Base-by-base conservation (phyloP, 176 grass and related monocot genomes). In the Zizania latifolia region DNA sequence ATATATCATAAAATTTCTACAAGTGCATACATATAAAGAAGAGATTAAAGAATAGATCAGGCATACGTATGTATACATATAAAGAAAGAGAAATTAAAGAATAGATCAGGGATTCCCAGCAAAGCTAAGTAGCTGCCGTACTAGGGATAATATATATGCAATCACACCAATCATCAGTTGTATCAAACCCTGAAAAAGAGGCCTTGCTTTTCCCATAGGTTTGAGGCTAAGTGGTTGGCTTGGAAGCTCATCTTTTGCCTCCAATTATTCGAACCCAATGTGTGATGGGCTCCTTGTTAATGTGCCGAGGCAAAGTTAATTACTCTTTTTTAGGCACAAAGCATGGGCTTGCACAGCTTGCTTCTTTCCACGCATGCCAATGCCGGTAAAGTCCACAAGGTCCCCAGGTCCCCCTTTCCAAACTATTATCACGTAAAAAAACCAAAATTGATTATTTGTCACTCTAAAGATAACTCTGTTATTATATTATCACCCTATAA, bases 171-270 rank as follows among this genome's bases (percentile, higher is more conserved):
- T 68, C 76, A 58, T 68, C 41, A 43, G 63, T 43, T 68, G 31
- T 43, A 79, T 40, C 63, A 68, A 31, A 4, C 39, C 65, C 65
- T 68, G 46, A 34, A 29, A 79, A 79, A 79, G 76, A 6, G 63
- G 24, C 2, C 24, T 17, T 22, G 48, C 76, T 79, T 78, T 59
- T 55, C 9, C 48, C 48, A 57, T 64, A 32, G 63, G 50, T 68
- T 68, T 30, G 75, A 66, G 75, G 62, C 66, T 31, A 78, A 57
- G 48, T 79, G 76, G 76, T 79, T 79, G 63, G 76, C 48, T 79
- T 24, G 23, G 16, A 79, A 68, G 76, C 76, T 55, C 62, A 37
- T 79, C 17, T 41, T 41, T 22, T 78, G 62, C 63, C 48, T 41
- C 76, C 76, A 68, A 68, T 79, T 68, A 79, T 43, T 68, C 63